Percentiles rank a stretch among this genome's conserved stretches.
Evolutionary conservation across 2,329 filamentous ascomycete genomes (phyloP).

Genomic region (Venturia carpophila): DNA sequence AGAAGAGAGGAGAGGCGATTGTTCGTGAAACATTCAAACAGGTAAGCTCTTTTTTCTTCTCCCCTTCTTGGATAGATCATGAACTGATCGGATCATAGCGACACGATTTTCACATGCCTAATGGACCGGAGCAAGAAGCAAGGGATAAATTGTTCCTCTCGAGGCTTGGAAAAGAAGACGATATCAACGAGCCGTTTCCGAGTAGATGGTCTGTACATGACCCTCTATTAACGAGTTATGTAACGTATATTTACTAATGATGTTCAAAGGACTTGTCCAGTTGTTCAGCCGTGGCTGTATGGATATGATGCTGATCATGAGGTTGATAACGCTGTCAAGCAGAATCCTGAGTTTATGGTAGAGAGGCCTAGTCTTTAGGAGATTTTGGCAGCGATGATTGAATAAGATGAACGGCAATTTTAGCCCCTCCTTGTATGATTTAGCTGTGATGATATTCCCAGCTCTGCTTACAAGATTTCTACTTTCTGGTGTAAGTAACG

Average conservation of each 20-base stretch:
- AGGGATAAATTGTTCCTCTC: constrained; percentile 41
- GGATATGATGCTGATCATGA: constrained; percentile 30
- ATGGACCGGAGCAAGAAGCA: constrained; percentile 47
- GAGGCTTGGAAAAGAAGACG: constrained; percentile 45
- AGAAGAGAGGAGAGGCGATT: constrained; percentile 44
- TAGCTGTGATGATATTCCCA: no score
- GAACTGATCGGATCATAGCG: constrained; percentile 22
- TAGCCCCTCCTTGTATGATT: no score
- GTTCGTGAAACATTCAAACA: constrained; percentile 54
- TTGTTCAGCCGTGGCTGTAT: constrained; percentile 31
- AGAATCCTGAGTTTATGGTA: constrained; percentile 3
- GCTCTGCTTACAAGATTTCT: no score
- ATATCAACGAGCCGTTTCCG: constrained; percentile 46
- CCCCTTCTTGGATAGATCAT: not conserved
- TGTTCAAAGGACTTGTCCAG: constrained; percentile 25
- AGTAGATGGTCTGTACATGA: constrained; percentile 42
- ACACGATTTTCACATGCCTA: constrained; percentile 35
- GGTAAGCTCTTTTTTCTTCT: not conserved
- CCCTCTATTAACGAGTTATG: not conserved
- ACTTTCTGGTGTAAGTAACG: no score
- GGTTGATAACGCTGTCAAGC: constrained; percentile 22
- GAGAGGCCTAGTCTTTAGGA: not conserved
- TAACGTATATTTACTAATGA: not conserved
- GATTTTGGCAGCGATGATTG: not conserved
- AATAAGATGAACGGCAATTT: not conserved